These are phyloP conservation scores for Phytophthora capsici DNA, from an alignment of 352 stramenopile species.

Conservation along the genomic window DNA sequence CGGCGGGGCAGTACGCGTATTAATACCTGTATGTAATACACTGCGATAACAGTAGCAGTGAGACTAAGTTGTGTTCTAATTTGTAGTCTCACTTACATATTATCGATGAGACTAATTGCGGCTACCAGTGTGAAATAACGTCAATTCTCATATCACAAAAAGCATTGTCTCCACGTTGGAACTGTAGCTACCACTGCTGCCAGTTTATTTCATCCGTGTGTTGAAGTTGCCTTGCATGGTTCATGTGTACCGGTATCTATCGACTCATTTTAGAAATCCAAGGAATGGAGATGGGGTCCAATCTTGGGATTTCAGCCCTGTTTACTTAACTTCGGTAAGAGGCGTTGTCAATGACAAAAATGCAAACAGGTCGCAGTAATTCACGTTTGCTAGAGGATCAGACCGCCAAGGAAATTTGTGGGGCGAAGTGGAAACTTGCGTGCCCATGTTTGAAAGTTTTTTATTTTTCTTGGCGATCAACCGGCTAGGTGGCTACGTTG, in stretches of 20 bases:
- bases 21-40: too few relatives aligned
- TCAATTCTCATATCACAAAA: too few relatives aligned
- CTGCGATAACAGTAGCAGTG: too few relatives aligned
- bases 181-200: slow-evolving; percentile 5
- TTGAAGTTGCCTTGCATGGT: neutral
- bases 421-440: neutral
- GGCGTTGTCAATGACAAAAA: neutral
- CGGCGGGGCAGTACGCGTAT: too few relatives aligned
- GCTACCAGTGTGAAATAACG: too few relatives aligned
- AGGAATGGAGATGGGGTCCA: slow-evolving; percentile 1
- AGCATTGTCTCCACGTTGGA: too few relatives aligned
- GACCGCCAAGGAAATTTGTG: slow-evolving; percentile 5
- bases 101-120: too few relatives aligned
- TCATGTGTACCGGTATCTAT: too few relatives aligned
- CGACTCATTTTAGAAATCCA: too few relatives aligned
- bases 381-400: neutral
- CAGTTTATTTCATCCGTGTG: neutral
- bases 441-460: slow-evolving; percentile 3
- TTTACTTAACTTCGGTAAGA: neutral
- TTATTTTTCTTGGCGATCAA: slow-evolving; percentile 1
- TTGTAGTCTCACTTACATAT: too few relatives aligned
- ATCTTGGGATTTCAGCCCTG: neutral
- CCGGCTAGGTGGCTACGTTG: slow-evolving; percentile 11
- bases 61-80: too few relatives aligned
- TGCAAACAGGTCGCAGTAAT: slow-evolving; percentile 2